Percentiles rank a stretch among this genome's conserved stretches.
Evolutionary conservation across 768 basidiomycete species (phyloP).

Genomic region (Dentipellis sp.): DNA sequence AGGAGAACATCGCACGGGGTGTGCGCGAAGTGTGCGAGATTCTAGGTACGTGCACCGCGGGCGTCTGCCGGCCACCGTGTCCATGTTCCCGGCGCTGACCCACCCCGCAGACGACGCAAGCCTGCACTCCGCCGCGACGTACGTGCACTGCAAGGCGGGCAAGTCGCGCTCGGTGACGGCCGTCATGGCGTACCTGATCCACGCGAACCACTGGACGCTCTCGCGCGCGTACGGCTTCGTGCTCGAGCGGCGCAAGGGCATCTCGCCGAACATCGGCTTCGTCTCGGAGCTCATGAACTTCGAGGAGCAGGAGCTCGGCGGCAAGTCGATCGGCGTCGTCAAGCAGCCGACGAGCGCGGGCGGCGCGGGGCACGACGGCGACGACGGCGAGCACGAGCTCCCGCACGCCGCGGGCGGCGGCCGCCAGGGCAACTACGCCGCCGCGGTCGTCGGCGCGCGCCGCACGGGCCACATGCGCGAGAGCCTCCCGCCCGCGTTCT

Average conservation of each 20-base stretch:
- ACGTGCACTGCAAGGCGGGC: constrained; percentile 95
- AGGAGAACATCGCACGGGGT: constrained; percentile 75
- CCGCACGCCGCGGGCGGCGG: constrained; percentile 17
- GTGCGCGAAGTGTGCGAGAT: constrained; percentile 81
- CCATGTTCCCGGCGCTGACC: not conserved
- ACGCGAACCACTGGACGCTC: constrained; percentile 94
- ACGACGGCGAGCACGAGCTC: constrained; percentile 22
- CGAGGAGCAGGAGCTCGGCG: constrained; percentile 82
- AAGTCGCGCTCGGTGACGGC: constrained; percentile 95
- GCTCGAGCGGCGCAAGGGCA: constrained; percentile 84
- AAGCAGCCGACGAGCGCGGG: constrained; percentile 27
- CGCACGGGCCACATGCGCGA: constrained; percentile 64
- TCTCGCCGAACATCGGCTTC: constrained; percentile 96
- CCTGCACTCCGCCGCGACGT: constrained; percentile 79
- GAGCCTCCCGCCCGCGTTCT: constrained; percentile 56
- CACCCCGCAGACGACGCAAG: constrained; percentile 71
- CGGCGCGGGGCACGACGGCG: constrained; percentile 21
- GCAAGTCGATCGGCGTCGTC: constrained; percentile 62
- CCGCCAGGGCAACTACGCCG: constrained; percentile 28
- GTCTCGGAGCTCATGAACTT: constrained; percentile 96
- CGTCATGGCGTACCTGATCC: constrained; percentile 95
- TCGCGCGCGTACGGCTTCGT: constrained; percentile 89
- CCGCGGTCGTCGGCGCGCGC: constrained; percentile 34
- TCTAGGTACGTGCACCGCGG: constrained; percentile 51
- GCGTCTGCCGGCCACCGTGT: not conserved